Evolutionary conservation across 257 asterid genomes (phyloP).

Genomic region (Craterostigma plantagineum): DNA sequence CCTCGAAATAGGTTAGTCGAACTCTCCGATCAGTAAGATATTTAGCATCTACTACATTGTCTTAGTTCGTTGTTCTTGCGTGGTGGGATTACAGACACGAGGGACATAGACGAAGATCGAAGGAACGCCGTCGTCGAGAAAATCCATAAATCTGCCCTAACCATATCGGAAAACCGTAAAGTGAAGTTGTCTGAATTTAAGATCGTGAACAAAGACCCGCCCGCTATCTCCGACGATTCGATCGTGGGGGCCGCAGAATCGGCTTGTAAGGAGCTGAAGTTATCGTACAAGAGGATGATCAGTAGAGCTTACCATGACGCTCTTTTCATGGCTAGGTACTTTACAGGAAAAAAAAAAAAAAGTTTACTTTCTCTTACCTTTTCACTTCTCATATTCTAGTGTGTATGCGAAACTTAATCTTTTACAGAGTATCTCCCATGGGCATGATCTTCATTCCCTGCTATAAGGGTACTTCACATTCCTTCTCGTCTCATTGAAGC

Average conservation of each 20-base stretch:
- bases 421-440: constrained; percentile 75
- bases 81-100: constrained; percentile 51
- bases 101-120: constrained; percentile 75
- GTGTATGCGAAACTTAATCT: no score
- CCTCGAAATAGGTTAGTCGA: constrained; percentile 54
- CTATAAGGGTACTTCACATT: constrained; percentile 47
- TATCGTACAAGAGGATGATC: constrained; percentile 78
- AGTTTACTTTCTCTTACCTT: no score
- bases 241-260: constrained; percentile 65
- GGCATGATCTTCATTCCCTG: constrained; percentile 98
- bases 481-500: background rate
- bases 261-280: constrained; percentile 48
- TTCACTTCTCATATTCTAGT: no score
- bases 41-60: no score
- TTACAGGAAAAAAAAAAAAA: no score
- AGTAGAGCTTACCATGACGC: constrained; percentile 97
- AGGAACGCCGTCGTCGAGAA: constrained; percentile 57
- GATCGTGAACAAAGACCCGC: constrained; percentile 90
- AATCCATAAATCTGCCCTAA: constrained; percentile 41
- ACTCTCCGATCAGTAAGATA: no score
- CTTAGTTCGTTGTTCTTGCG: background rate
- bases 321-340: constrained; percentile 88
- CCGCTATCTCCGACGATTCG: constrained; percentile 53
- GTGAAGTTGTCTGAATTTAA: constrained; percentile 59
- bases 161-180: constrained; percentile 37